Base-by-base conservation (phyloP, 305 asterid species). In the Fraxinus paxiana region DNA sequence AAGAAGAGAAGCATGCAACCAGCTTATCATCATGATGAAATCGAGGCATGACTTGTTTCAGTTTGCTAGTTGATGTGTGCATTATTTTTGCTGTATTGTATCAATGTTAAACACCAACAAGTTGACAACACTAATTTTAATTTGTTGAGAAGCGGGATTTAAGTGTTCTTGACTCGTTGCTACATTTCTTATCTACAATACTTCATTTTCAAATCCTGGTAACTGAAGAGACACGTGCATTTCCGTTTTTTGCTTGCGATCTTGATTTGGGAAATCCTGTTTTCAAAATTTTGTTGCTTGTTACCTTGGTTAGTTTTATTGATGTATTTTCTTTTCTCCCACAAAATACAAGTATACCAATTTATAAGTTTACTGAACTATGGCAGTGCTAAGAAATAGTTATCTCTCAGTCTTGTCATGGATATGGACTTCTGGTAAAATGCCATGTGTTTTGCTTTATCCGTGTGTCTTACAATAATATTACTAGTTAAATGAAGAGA, bases 31-130 rank as follows among this genome's bases (percentile, higher is more conserved):
- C 90, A 83, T 77, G 96, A 91, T 71, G 92, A 87, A 72, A 85
- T 85, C 80, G 98, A 93, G 97, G 98, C 84, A 88, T n/a, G 82
- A 30, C 67, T 75, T 82, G 65, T 83, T 86, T 81, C 63, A 20
- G 75, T 80, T 77, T 78, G 70, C 81, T 79, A 48, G 79, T 77
- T 79, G 61, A 69, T 74, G 31, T 77, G 79, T 78, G 41, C 10
- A 75, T 65, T 37, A 54, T 69, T n/a, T 75, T 77, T 46, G 56
- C 56, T 77, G 75, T 38, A 35, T 61, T 61, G 34, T 79, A 2
- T 43, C 22, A 35, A 65, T 78, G 38, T 22, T 78, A 20, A 59
- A 59, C 31, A 6, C 2, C 13, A 46, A 46, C 6, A 51, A n/a
- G 61, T 51, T 17, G 4, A 70, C 12, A 31, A 15, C 37, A 4